Percentiles rank a stretch among this genome's conserved stretches.
Evolutionary conservation across 2,329 filamentous ascomycete genomes (phyloP).

Genomic region (Lasiodiplodia sp.): DNA sequence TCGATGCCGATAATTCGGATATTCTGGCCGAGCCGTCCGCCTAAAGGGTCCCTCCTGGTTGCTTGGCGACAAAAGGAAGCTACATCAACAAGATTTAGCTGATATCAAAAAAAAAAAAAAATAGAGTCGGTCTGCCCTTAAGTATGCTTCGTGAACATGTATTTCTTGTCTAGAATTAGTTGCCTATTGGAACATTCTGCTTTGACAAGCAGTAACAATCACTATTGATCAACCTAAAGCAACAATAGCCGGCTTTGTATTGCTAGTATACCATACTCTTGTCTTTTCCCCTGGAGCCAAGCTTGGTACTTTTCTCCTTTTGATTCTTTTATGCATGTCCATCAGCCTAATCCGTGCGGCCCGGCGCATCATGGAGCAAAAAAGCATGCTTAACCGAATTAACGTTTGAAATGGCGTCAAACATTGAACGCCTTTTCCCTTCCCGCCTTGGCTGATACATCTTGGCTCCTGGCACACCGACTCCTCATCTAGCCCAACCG

Average conservation of each 20-base stretch:
- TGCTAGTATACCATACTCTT: not conserved
- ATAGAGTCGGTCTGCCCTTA: too few species aligned
- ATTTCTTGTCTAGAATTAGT: too few species aligned
- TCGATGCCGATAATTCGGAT: too few species aligned
- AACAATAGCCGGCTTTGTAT: not conserved
- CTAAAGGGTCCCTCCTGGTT: too few species aligned
- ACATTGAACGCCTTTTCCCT: not conserved
- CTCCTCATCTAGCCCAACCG: not conserved
- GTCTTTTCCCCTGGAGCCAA: constrained; percentile 2
- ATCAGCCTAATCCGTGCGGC: constrained; percentile 16
- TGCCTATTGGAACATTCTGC: too few species aligned
- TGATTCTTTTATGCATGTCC: constrained; percentile 11
- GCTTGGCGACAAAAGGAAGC: too few species aligned
- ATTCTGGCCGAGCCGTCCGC: too few species aligned
- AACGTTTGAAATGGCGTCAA: not conserved
- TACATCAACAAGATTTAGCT: too few species aligned
- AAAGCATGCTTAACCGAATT: not conserved
- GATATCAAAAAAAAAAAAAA: too few species aligned
- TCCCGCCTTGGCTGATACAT: not conserved
- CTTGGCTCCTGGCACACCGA: constrained; percentile 1
- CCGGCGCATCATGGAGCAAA: constrained; percentile 17
- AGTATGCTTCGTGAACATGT: too few species aligned
- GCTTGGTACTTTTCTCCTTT: not conserved
- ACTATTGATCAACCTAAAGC: not conserved
- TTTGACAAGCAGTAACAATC: too few species aligned